Percentiles rank a stretch among this genome's conserved stretches.
phyloP scores from a whole-genome alignment of 192 early-diverging fungal genomes.

The Chytriomyces confervae region DNA sequence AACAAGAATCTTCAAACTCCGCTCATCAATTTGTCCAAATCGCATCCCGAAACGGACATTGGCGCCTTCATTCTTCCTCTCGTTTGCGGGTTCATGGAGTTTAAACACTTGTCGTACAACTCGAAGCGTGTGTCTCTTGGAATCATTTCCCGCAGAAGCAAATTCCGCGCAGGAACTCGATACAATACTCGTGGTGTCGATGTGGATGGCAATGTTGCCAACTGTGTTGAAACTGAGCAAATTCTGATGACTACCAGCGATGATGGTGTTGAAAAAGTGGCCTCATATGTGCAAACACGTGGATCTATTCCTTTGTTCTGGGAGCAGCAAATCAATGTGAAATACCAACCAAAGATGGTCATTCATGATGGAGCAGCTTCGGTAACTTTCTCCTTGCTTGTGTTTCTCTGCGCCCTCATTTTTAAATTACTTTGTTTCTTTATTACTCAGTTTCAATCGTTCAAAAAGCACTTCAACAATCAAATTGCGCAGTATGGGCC shows the following conservation, averaged over 20 bases:
- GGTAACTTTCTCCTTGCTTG: slow-evolving; percentile 53
- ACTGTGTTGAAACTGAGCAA: slow-evolving; percentile 97
- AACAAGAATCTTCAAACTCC: slow-evolving; percentile 75
- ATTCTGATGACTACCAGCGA: slow-evolving; percentile 56
- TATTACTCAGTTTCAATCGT: slow-evolving; percentile 61
- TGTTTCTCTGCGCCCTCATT: not conserved
- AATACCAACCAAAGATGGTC: slow-evolving; percentile 87
- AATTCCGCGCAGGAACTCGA: slow-evolving; percentile 77
- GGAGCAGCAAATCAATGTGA: slow-evolving; percentile 89
- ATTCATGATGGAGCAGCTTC: slow-evolving; percentile 71
- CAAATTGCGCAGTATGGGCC: slow-evolving; percentile 77
- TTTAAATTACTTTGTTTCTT: slow-evolving; percentile 27
- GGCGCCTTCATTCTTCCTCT: slow-evolving; percentile 87
- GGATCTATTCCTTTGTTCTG: slow-evolving; percentile 94
- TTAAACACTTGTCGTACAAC: slow-evolving; percentile 62
- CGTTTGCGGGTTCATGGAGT: slow-evolving; percentile 83
- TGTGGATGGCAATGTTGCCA: slow-evolving; percentile 89
- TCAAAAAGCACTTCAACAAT: slow-evolving; percentile 74
- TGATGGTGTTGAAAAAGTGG: slow-evolving; percentile 24
- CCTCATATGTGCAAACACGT: slow-evolving; percentile 90
- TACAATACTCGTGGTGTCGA: slow-evolving; percentile 95
- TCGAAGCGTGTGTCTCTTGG: slow-evolving; percentile 56
- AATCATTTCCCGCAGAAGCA: slow-evolving; percentile 45
- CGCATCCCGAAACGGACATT: slow-evolving; percentile 50
- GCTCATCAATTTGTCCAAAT: slow-evolving; percentile 65